Conservation (phyloP, 2,329 filamentous ascomycete species). For the Pseudocercospora fuligena region DNA sequence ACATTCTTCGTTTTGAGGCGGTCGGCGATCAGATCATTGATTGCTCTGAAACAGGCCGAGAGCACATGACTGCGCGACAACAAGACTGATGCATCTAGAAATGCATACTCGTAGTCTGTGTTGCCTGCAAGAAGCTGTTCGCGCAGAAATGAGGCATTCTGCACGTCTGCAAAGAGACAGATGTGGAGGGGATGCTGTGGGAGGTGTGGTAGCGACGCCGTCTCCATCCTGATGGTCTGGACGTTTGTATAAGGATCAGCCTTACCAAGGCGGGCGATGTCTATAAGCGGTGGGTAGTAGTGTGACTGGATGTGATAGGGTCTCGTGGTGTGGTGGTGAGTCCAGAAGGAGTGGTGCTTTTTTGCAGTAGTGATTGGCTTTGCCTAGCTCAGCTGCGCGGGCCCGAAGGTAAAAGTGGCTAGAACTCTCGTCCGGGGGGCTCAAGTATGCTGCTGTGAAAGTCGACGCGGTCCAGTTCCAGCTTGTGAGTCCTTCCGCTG, state of each 20-base stretch:
- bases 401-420: neutral
- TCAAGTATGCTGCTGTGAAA: neutral
- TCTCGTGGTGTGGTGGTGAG: neutral
- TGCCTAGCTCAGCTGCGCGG: neutral
- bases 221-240: slow-evolving; percentile 57
- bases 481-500: slow-evolving; percentile 7
- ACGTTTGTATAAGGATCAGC: neutral
- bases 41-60: slow-evolving; percentile 76
- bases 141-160: slow-evolving; percentile 78
- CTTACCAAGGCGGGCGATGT: neutral
- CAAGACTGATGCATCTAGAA: slow-evolving; percentile 82
- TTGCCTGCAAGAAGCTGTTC: slow-evolving; percentile 86
- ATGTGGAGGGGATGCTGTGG: slow-evolving; percentile 72
- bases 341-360: neutral
- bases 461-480: slow-evolving; percentile 11
- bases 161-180: slow-evolving; percentile 74
- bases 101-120: slow-evolving; percentile 85
- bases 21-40: slow-evolving; percentile 66
- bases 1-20: slow-evolving; percentile 80
- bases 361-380: neutral
- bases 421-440: neutral
- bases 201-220: slow-evolving; percentile 75
- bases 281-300: neutral
- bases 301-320: neutral
- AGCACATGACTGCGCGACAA: slow-evolving; percentile 74